Conservation (phyloP, 305 asterid species). For the Solanum hybrid region DNA sequence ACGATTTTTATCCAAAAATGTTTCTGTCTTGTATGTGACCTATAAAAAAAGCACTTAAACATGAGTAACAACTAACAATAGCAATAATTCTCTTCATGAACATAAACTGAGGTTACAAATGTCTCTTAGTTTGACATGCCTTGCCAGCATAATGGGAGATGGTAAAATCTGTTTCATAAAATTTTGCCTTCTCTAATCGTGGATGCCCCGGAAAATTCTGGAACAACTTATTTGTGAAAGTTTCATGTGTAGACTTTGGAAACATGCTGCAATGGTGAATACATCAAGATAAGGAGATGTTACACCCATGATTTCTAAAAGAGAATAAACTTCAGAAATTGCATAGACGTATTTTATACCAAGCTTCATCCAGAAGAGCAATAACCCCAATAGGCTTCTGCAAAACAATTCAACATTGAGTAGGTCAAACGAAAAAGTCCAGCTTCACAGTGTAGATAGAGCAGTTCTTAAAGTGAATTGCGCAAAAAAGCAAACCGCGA, state of each 20-base stretch:
- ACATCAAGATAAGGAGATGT: conserved; percentile 21
- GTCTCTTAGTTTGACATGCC: conserved; percentile 36
- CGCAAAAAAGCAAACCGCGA: neutral
- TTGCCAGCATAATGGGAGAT: conserved; percentile 98
- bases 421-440: conserved; percentile 12
- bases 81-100: conserved; percentile 5
- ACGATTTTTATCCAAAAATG: conserved; percentile 90
- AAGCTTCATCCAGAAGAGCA: conserved; percentile 94
- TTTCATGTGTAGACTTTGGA: conserved; percentile 90
- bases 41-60: conserved; percentile 24
- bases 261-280: conserved; percentile 67
- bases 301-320: neutral
- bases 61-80: conserved; percentile 16
- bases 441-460: neutral
- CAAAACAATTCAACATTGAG: conserved; percentile 26
- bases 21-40: conserved; percentile 88
- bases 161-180: conserved; percentile 86
- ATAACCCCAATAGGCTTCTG: conserved; percentile 97
- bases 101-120: neutral
- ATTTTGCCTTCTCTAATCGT: conserved; percentile 75
- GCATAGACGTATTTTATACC: conserved; percentile 41
- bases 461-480: neutral
- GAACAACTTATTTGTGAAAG: conserved; percentile 88
- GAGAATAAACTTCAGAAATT: neutral
- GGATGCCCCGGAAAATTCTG: conserved; percentile 67